Evolutionary conservation across 805 yeast species (phyloP).

Genomic region (Kuraishia piskuri): DNA sequence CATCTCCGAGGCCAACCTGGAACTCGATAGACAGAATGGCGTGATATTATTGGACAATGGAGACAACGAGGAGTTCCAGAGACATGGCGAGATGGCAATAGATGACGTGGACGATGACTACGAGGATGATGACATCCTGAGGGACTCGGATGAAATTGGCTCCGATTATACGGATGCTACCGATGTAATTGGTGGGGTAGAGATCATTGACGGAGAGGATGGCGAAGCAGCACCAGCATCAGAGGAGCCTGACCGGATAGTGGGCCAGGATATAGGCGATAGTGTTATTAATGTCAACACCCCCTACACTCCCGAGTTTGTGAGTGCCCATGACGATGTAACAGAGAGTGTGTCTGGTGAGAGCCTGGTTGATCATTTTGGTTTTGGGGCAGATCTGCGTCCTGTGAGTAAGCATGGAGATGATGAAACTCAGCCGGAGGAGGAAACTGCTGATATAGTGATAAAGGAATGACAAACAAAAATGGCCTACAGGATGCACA

Average conservation of each 20-base stretch:
- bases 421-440: slow-evolving; percentile 1
- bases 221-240: slow-evolving; percentile 1
- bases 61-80: slow-evolving; percentile 36
- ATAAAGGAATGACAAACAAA: neutral
- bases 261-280: neutral
- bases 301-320: neutral
- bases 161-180: slow-evolving; percentile 14
- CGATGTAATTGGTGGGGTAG: slow-evolving; percentile 23
- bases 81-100: slow-evolving; percentile 12
- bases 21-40: slow-evolving; percentile 14
- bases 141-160: slow-evolving; percentile 12
- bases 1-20: slow-evolving; percentile 25
- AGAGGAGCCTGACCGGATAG: neutral
- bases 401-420: neutral
- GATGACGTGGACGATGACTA: slow-evolving; percentile 13
- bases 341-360: neutral
- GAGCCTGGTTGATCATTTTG: neutral
- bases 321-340: neutral
- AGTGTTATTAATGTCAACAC: neutral
- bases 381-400: neutral
- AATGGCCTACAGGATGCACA: too few species aligned
- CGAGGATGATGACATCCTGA: slow-evolving; percentile 12
- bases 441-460: neutral
- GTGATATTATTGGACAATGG: slow-evolving; percentile 27
- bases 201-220: slow-evolving; percentile 15